Percentiles rank a stretch among this genome's conserved stretches.
These are phyloP conservation scores for Pseudogymnoascus sp. DNA, from an alignment of 2,329 filamentous ascomycete species.

Conservation along the genomic window DNA sequence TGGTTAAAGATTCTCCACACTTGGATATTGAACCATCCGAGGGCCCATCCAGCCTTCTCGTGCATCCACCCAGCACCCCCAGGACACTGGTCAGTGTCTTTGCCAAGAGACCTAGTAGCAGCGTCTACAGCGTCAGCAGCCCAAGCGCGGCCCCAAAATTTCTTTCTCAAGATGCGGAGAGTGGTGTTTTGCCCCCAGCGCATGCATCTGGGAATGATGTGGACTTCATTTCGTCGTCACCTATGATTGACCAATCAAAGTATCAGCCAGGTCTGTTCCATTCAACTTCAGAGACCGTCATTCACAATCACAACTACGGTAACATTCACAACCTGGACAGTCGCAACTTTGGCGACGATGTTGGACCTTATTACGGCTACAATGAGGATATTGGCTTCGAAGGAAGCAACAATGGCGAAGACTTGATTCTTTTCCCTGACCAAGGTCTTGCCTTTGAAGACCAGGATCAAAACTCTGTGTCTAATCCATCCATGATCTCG, in stretches of 20 bases:
- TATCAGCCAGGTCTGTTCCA: background rate
- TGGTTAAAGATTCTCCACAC: background rate
- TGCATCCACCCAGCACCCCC: background rate
- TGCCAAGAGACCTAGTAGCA: background rate
- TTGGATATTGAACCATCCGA: background rate
- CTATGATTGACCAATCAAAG: background rate
- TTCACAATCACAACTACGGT: background rate
- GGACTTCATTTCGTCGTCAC: background rate
- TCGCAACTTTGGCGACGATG: background rate
- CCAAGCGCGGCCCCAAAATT: background rate
- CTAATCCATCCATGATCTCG: background rate
- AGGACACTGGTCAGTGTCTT: background rate
- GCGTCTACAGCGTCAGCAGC: background rate
- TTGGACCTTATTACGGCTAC: background rate
- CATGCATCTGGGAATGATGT: background rate
- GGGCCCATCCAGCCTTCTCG: background rate
- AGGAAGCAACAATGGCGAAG: constrained; percentile 1
- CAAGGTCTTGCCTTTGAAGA: background rate
- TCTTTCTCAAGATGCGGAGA: background rate
- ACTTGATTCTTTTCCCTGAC: background rate
- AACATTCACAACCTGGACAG: background rate
- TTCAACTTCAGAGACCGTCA: background rate
- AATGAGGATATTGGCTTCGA: background rate
- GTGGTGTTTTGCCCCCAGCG: background rate
- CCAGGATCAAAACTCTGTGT: background rate